phyloP scores from a whole-genome alignment of 78 protist genomes.

The Emiliania huxleyi region DNA sequence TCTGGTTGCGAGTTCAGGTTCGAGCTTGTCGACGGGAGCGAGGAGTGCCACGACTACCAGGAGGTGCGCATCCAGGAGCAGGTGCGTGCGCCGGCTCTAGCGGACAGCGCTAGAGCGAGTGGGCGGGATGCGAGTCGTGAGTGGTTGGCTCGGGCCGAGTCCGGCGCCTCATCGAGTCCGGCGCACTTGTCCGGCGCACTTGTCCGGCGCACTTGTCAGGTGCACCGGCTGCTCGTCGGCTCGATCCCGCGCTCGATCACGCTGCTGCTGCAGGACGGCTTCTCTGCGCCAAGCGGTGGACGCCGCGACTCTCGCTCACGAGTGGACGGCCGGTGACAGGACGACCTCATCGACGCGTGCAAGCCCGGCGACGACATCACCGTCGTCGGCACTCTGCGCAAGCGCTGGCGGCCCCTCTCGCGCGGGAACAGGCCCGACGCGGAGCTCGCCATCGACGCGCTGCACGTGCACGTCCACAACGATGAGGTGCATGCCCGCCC shows the following conservation, averaged over 20 bases:
- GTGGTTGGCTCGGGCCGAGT: too few relatives aligned
- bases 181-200: neutral
- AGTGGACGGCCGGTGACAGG: too few relatives aligned
- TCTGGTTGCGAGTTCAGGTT: neutral
- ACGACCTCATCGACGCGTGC: constrained; percentile 7
- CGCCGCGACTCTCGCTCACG: too few relatives aligned
- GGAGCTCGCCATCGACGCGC: neutral
- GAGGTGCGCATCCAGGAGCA: constrained; percentile 30
- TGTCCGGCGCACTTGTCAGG: neutral
- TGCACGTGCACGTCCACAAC: neutral
- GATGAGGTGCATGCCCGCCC: neutral
- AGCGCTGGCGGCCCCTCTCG: neutral
- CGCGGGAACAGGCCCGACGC: neutral
- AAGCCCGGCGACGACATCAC: constrained; percentile 35
- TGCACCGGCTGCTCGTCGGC: neutral
- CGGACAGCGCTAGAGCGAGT: too few relatives aligned
- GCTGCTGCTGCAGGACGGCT: neutral
- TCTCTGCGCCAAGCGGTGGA: too few relatives aligned
- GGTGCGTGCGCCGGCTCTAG: too few relatives aligned
- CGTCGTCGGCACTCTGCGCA: neutral
- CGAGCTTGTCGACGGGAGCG: neutral
- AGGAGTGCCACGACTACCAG: constrained; percentile 20
- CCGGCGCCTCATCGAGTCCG: too few relatives aligned
- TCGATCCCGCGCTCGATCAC: constrained; percentile 20
- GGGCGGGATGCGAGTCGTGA: too few relatives aligned